Percentiles rank a stretch among this genome's conserved stretches.
Evolutionary conservation across 2,329 filamentous ascomycete species (phyloP).

Genomic region (Exophiala aquamarina): DNA sequence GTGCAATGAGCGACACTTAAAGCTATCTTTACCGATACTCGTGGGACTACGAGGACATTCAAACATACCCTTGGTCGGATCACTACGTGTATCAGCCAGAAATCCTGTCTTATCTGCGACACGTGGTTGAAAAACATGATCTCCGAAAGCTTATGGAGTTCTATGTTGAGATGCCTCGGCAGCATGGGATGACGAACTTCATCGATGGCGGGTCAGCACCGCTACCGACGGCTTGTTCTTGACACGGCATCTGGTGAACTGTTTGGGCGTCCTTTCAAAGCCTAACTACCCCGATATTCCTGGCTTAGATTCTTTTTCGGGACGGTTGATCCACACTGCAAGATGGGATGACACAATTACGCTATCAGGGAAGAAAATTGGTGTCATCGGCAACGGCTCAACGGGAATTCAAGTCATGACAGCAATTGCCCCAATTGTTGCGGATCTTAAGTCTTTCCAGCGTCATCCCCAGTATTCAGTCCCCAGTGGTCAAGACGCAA

Average conservation of each 20-base stretch:
- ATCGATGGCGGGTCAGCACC: slow-evolving; percentile 27
- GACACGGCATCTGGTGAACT: slow-evolving; percentile 44
- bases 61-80: background rate
- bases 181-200: slow-evolving; percentile 17
- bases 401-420: slow-evolving; percentile 62
- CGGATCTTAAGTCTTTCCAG: slow-evolving; percentile 20
- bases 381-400: slow-evolving; percentile 62
- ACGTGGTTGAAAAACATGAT: slow-evolving; percentile 45
- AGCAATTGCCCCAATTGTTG: slow-evolving; percentile 54
- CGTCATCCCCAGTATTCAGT: slow-evolving; percentile 14
- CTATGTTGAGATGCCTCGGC: slow-evolving; percentile 38
- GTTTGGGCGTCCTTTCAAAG: slow-evolving; percentile 55
- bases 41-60: slow-evolving; percentile 5
- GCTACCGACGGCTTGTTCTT: slow-evolving; percentile 26
- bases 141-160: slow-evolving; percentile 47
- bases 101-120: slow-evolving; percentile 46
- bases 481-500: slow-evolving; percentile 10
- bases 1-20: slow-evolving; percentile 43
- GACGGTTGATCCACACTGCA: slow-evolving; percentile 58
- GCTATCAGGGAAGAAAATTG: slow-evolving; percentile 59
- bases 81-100: slow-evolving; percentile 29
- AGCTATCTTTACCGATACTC: slow-evolving; percentile 12
- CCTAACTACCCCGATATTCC: slow-evolving; percentile 61
- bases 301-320: slow-evolving; percentile 59
- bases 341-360: slow-evolving; percentile 59